Evolutionary conservation across 2,329 filamentous ascomycete species (phyloP).

Genomic region (Sporothrix schenckii): DNA sequence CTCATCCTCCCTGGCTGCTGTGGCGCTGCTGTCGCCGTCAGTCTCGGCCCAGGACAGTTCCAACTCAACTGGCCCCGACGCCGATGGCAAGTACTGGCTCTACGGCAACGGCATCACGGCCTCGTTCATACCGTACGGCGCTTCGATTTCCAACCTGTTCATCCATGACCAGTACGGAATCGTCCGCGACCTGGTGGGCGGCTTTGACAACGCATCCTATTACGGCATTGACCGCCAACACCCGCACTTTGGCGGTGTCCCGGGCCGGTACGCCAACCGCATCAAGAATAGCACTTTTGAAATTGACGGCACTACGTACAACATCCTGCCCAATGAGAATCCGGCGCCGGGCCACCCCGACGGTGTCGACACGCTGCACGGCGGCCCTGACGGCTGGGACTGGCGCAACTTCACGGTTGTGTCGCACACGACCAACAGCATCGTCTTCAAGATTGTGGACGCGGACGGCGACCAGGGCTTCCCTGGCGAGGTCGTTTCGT

Average conservation of each 20-base stretch:
- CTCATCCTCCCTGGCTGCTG: conserved; percentile 3
- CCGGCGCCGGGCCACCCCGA: conserved; percentile 53
- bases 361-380: conserved; percentile 68
- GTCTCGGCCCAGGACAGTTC: not conserved
- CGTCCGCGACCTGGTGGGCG: conserved; percentile 70
- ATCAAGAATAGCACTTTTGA: conserved; percentile 76
- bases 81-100: conserved; percentile 72
- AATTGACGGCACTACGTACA: conserved; percentile 64
- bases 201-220: conserved; percentile 75
- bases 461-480: conserved; percentile 75
- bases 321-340: conserved; percentile 66
- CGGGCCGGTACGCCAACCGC: conserved; percentile 78
- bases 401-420: conserved; percentile 77
- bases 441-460: conserved; percentile 76
- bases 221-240: conserved; percentile 67
- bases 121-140: conserved; percentile 73
- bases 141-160: conserved; percentile 71
- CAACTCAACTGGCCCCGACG: conserved; percentile 49
- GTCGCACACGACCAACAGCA: conserved; percentile 65
- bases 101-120: conserved; percentile 67
- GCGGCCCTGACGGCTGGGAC: conserved; percentile 73
- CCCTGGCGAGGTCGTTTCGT: conserved; percentile 73
- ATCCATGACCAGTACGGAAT: conserved; percentile 70
- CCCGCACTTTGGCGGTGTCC: conserved; percentile 72
- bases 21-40: conserved; percentile 1